Evolutionary conservation across 1,284 basidiomycete genomes (phyloP).

Genomic region (Fomitopsis betulina): DNA sequence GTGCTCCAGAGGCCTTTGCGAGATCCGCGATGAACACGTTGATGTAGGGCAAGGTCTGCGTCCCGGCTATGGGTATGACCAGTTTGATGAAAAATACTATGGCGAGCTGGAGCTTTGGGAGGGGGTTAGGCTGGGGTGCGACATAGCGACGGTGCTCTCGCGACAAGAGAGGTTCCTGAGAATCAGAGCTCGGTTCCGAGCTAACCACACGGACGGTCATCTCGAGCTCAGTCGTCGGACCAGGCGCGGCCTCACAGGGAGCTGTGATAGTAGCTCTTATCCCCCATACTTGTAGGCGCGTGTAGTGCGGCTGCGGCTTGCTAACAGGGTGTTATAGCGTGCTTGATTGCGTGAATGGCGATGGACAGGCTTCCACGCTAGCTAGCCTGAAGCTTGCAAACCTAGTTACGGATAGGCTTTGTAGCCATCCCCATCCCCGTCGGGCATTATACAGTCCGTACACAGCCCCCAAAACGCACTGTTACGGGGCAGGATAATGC

Average conservation of each 20-base stretch:
- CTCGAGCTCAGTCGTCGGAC: too few species aligned
- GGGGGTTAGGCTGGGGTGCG: slow-evolving; percentile 13
- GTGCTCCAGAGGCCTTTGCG: slow-evolving; percentile 22
- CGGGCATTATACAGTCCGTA: too few species aligned
- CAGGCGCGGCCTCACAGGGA: too few species aligned
- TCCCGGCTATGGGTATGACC: slow-evolving; percentile 23
- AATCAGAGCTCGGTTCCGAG: neutral
- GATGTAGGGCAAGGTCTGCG: slow-evolving; percentile 31
- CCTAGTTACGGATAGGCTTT: too few species aligned
- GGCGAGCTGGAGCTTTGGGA: slow-evolving; percentile 26
- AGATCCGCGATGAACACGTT: slow-evolving; percentile 31
- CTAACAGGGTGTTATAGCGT: slow-evolving; percentile 1
- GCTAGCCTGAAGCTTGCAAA: too few species aligned
- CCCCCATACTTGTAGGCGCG: neutral
- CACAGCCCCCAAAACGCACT: too few species aligned
- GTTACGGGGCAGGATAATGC: too few species aligned
- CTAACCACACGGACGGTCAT: neutral
- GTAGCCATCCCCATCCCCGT: too few species aligned
- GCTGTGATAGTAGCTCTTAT: neutral
- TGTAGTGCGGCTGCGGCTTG: neutral
- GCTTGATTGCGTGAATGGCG: slow-evolving; percentile 6
- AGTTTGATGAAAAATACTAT: slow-evolving; percentile 27
- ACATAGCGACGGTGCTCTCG: neutral
- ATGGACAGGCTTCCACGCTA: neutral
- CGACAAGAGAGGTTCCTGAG: neutral